Evolutionary conservation across 306 rosid species (phyloP), one percentile per base, ranked within the genome.

Genomic region (Amphicarpaea edgeworthii): DNA sequence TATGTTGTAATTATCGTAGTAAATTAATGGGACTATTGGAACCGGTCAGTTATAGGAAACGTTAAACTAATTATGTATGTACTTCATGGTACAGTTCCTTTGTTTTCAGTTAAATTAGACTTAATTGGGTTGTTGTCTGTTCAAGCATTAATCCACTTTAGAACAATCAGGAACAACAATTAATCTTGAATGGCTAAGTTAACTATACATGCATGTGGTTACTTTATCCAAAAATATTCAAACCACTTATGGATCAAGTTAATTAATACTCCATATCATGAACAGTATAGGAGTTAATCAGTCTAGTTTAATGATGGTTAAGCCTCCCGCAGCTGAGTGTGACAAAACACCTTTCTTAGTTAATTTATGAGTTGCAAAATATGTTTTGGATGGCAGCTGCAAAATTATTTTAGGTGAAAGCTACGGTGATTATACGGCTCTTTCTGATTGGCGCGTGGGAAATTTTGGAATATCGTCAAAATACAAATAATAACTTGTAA

Each of bases 81-180:
- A 11, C 12, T 20, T 37, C 30, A 8, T 21, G 47, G 17, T 34
- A 47, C 62, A 2, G 40, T 20, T 20, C 34, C 17, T 30, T 34
- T 30, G 6, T 62, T 32, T 75, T 3, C 5, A 12, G 14, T 49
- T n/a, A 61, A 63, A 47, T 19, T 12, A 30, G 16, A 46, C 38
- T 23, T 34, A 34, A 6, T 19, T 32, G 24, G 69, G 10, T 49
- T 64, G 30, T 50, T 21, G 72, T 30, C 38, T 49, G 19, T 63
- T 47, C 23, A 74, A 61, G 70, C 62, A 62, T n/a, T n/a, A 61
- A 49, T 74, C 32, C 47, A 30, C 21, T 8, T 58, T 34, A 34
- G 40, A 34, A 34, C 9, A 34, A 34, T 34, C 37, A 54, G 41
- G 32, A 23, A 49, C 12, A n/a, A 61, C 14, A 63, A 32, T 37